phyloP scores from a whole-genome alignment of 139 green algal species.

The Edaphochlamys debaryana region DNA sequence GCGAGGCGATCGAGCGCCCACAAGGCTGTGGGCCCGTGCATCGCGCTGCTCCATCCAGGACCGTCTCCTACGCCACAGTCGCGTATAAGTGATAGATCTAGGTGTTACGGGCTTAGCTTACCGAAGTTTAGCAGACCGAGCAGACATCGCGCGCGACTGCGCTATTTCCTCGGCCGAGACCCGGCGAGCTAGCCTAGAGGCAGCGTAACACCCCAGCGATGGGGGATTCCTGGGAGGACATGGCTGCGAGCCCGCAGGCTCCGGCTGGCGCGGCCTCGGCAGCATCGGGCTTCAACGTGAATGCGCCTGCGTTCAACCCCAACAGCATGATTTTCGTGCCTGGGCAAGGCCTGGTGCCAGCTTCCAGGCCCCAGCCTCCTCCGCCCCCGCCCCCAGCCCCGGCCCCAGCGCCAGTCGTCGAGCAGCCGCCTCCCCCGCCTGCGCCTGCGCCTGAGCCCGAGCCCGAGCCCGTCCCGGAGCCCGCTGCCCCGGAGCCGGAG shows the following conservation, averaged over 20 bases:
- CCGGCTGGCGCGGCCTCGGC: too few relatives aligned
- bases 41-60: too few relatives aligned
- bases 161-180: too few relatives aligned
- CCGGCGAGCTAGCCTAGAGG: too few relatives aligned
- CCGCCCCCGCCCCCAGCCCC: constrained; percentile 63
- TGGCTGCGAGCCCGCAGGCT: constrained; percentile 21
- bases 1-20: too few relatives aligned
- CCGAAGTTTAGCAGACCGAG: too few relatives aligned
- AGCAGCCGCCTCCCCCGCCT: constrained; percentile 14
- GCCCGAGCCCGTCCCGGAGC: neutral
- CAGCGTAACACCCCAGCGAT: too few relatives aligned
- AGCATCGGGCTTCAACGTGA: constrained; percentile 22
- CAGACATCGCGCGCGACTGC: too few relatives aligned
- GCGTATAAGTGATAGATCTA: too few relatives aligned
- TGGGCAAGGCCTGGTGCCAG: constrained; percentile 11
- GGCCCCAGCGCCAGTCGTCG: constrained; percentile 14
- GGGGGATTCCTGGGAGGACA: constrained; percentile 64
- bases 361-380: constrained; percentile 71
- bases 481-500: neutral
- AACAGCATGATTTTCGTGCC: constrained; percentile 31
- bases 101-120: too few relatives aligned
- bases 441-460: neutral
- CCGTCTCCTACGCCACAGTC: too few relatives aligned
- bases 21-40: too few relatives aligned
- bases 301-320: constrained; percentile 14